Evolutionary conservation across 108 stramenopile genomes (phyloP).

Genomic region (Stephanodiscus triporus): DNA sequence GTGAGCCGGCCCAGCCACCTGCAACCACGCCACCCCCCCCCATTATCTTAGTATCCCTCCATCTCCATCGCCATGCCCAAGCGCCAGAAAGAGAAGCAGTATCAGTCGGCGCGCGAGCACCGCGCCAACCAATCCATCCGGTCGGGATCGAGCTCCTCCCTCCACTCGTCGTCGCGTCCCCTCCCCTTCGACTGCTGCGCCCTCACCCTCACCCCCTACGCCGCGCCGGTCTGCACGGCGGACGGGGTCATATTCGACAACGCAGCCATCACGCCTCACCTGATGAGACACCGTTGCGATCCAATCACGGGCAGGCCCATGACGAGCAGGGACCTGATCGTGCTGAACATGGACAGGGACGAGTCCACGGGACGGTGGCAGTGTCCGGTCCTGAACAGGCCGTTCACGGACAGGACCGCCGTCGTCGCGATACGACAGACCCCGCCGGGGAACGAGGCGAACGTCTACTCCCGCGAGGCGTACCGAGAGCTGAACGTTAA

Average conservation of each 20-base stretch:
- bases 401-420: conserved; percentile 87
- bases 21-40: too few relatives aligned
- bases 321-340: conserved; percentile 71
- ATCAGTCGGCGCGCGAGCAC: conserved; percentile 80
- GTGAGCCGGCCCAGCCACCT: too few relatives aligned
- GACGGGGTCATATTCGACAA: conserved; percentile 94
- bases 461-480: conserved; percentile 87
- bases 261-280: conserved; percentile 80
- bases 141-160: conserved; percentile 37
- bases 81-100: conserved; percentile 89
- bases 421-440: conserved; percentile 86
- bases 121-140: conserved; percentile 63
- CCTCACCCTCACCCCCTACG: conserved; percentile 86
- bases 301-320: conserved; percentile 84
- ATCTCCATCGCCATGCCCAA: conserved; percentile 78
- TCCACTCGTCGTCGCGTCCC: conserved; percentile 33
- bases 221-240: conserved; percentile 71
- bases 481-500: conserved; percentile 87
- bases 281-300: conserved; percentile 83
- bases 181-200: conserved; percentile 97
- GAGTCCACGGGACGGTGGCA: conserved; percentile 89
- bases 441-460: conserved; percentile 58
- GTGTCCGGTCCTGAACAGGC: conserved; percentile 96
- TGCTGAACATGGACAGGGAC: conserved; percentile 87
- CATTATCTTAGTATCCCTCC: too few relatives aligned